Base-by-base conservation (phyloP, 2,329 filamentous ascomycete species). In the Cercospora sp. region DNA sequence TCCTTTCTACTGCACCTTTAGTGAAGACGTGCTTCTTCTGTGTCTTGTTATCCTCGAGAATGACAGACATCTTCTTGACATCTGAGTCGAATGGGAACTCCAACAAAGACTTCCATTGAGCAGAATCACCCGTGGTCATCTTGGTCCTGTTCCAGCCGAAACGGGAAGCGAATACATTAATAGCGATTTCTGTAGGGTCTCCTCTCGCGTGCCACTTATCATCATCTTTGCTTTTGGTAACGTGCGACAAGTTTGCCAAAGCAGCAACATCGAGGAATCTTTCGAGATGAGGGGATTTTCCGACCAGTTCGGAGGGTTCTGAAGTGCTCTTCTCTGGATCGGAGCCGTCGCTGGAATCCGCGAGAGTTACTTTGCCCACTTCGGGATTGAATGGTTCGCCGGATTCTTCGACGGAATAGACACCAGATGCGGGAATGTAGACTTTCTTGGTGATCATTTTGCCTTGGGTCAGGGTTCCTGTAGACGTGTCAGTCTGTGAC, bases 31-130 rank as follows among this genome's bases (percentile, higher is more conserved):
- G 82, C 59, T 72, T 70, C 58, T 76, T 70, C 45, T 77, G 70
- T 20, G 66, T 73, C 75, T 89, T 89, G 42, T 91, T 89, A 13
- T 62, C 39, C 28, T 72, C 72, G 76, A 90, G 90, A 63, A 91
- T 87, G 33, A 91, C 89, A 0, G 89, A 90, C 90, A 92, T 92
- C 73, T 89, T 90, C 81, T 92, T 92, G 70, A 92, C 86, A 66
- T 87, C 87, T 0, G 89, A 91, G 74, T 92, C 90, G 69, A 92
- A 92, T 0, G 89, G 90, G 67, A 90, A 91, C 72, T 92, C 90
- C 1, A 87, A 86, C 30, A 89, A 79, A 72, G 89, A 82, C 20
- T 79, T 81, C 87, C 68, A 60, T 67, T 20, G 23, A n/a, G 60
- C 60, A 12, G 60, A 45, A 10, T 62, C 60, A 12, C 60, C 60